Evolutionary conservation across 2,329 filamentous ascomycete genomes (phyloP).

Genomic region (Nothopassalora personata): DNA sequence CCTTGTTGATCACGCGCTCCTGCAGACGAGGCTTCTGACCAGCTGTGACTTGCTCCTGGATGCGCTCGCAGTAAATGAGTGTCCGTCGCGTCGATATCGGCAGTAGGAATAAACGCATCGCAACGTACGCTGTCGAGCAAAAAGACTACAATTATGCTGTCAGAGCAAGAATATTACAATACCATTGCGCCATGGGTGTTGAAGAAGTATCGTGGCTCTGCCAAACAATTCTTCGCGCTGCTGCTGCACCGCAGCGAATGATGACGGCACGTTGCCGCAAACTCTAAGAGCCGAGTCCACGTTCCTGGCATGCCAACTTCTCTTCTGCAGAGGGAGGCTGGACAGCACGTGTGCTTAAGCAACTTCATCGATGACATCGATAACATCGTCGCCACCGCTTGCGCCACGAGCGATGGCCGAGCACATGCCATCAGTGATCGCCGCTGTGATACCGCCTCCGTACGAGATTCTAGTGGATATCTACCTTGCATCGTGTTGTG

Average conservation of each 20-base stretch:
- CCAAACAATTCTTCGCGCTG: no score
- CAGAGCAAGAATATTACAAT: neutral
- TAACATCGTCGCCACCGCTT: neutral
- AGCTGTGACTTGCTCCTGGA: constrained; percentile 37
- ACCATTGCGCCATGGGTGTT: neutral
- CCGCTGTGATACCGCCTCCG: neutral
- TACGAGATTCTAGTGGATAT: neutral
- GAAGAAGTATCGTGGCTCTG: no score
- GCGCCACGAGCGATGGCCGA: neutral
- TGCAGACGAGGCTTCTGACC: constrained; percentile 53
- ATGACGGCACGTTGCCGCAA: no score
- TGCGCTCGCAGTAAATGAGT: constrained; percentile 83
- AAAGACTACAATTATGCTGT: neutral
- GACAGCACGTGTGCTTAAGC: no score
- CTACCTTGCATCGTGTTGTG: neutral
- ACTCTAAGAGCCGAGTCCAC: no score
- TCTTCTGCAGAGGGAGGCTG: no score
- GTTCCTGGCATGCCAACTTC: no score
- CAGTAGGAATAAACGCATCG: constrained; percentile 88
- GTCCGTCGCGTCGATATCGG: constrained; percentile 88
- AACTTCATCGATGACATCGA: neutral
- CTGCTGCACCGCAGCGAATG: no score
- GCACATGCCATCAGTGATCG: neutral
- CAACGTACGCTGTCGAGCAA: neutral
- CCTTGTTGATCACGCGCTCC: constrained; percentile 67